These are phyloP conservation scores for Rasamsonia emersonii DNA, from an alignment of 2,329 filamentous ascomycete species.

Conservation along the genomic window DNA sequence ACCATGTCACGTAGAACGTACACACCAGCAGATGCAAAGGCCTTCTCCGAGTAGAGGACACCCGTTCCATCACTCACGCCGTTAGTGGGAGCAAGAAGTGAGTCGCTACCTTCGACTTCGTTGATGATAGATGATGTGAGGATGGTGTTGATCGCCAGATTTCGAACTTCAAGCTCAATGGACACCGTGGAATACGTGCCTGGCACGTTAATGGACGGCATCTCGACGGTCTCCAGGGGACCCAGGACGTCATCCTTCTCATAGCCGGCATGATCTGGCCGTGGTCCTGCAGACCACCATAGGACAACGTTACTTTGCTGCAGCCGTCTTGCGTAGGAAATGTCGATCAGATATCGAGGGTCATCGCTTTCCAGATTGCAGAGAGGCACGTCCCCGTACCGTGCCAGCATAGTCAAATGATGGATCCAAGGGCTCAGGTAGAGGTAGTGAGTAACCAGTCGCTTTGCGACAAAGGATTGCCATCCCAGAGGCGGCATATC, in stretches of 20 bases:
- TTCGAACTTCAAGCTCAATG: slow-evolving; percentile 87
- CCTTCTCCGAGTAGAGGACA: slow-evolving; percentile 72
- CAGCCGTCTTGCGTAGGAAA: slow-evolving; percentile 83
- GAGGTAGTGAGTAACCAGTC: slow-evolving; percentile 81
- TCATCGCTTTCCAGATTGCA: slow-evolving; percentile 95
- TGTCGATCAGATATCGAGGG: slow-evolving; percentile 87
- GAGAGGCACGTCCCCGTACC: slow-evolving; percentile 88
- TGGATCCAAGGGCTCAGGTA: slow-evolving; percentile 87
- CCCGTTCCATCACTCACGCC: slow-evolving; percentile 54
- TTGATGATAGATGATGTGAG: slow-evolving; percentile 94
- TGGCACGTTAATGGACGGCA: slow-evolving; percentile 88
- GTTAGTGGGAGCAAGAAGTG: slow-evolving; percentile 72
- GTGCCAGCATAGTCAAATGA: slow-evolving; percentile 76
- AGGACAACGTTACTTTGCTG: slow-evolving; percentile 88
- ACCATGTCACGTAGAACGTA: slow-evolving; percentile 95
- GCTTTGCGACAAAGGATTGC: slow-evolving; percentile 80
- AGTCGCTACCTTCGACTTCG: slow-evolving; percentile 82
- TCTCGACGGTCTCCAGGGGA: slow-evolving; percentile 74
- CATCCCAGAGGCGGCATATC: slow-evolving; percentile 86
- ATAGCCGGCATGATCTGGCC: slow-evolving; percentile 90
- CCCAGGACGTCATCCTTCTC: slow-evolving; percentile 85
- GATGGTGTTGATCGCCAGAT: slow-evolving; percentile 95
- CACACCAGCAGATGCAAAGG: slow-evolving; percentile 87
- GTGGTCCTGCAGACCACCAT: slow-evolving; percentile 87
- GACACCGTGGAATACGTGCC: slow-evolving; percentile 94